phyloP scores from a whole-genome alignment of 306 rosid genomes.

The Mimosa pudica region DNA sequence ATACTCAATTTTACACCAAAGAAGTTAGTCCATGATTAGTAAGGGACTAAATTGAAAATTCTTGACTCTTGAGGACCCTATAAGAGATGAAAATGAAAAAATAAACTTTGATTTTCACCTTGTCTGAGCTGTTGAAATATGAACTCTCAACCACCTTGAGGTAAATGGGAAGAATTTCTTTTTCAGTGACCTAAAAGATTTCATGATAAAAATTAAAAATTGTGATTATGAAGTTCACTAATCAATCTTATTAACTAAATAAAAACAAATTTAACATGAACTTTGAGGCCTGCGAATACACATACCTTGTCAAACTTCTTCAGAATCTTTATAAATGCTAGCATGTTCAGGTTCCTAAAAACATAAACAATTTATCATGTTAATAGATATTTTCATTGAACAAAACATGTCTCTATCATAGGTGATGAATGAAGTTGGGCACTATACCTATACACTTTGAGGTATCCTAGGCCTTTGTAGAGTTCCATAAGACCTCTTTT shows the following conservation, averaged over 20 bases:
- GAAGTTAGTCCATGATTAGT: neutral
- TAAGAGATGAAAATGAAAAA: constrained; percentile 7
- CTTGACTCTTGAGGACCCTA: neutral
- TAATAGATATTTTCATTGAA: neutral
- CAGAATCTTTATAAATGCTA: constrained; percentile 87
- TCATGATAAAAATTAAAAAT: neutral
- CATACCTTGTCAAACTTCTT: constrained; percentile 97
- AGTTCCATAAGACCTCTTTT: constrained; percentile 90
- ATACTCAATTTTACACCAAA: constrained; percentile 35
- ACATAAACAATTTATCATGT: constrained; percentile 35
- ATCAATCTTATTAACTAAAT: constrained; percentile 22
- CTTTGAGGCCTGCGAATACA: constrained; percentile 26
- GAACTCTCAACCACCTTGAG: constrained; percentile 94
- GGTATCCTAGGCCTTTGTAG: constrained; percentile 86
- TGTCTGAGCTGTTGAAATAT: constrained; percentile 92
- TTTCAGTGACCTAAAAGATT: constrained; percentile 77
- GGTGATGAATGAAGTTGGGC: constrained; percentile 7
- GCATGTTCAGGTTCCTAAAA: constrained; percentile 92
- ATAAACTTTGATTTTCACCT: constrained; percentile 53
- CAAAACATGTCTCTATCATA: neutral
- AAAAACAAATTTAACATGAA: neutral
- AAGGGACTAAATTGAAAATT: neutral
- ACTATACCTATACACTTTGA: constrained; percentile 80
- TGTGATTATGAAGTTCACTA: neutral
- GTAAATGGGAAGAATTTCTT: constrained; percentile 84